Base-by-base conservation (phyloP, 2,329 filamentous ascomycete genomes). In the Exophiala aquamarina region DNA sequence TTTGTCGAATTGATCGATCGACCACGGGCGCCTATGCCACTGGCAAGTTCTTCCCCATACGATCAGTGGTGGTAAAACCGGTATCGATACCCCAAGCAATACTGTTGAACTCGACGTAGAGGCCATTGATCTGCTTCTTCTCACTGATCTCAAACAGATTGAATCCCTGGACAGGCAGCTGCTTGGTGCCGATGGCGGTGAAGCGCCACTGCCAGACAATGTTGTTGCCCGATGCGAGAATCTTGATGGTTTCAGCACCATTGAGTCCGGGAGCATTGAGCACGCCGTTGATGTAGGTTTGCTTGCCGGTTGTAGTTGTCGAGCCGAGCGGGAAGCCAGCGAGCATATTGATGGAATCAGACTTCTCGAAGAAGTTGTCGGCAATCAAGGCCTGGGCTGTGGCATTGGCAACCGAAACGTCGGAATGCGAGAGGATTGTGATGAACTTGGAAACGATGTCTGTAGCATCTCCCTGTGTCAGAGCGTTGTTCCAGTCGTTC, bases 331-430 rank as follows among this genome's bases (percentile, higher is more conserved):
- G 52, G 29, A 43, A 35, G 6, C 44, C 47, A 34, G 49, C 47
- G 18, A 55, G 44, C 19, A 51, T 53, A 37, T 57, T 57, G 50
- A 57, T 57, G 2, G 55, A 55, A 41, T 57, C 55, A 2, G 48
- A 47, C 17, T 47, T 55, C 21, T 55, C 51, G 35, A 50, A 44
- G 39, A 52, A 54, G 10, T 31, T 37, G 19, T 50, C 47, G 11
- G 45, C 47, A 17, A 57, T 29, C 29, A 55, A 41, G 2, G 52
- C 52, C 28, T 55, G 44, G 20, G 55, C 55, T 20, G 46, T 53
- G 13, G 39, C 40, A 28, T 52, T 52, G 32, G 53, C 32, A 28
- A 51, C 45, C 18, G 29, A 11, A 20, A 52, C 36, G 34, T 55
- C 44, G 3, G 49, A 35, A 28, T 48, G 47, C 18, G 48, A 21